phyloP scores from a whole-genome alignment of 2,329 filamentous ascomycete species.

The Talaromyces rugulosus region DNA sequence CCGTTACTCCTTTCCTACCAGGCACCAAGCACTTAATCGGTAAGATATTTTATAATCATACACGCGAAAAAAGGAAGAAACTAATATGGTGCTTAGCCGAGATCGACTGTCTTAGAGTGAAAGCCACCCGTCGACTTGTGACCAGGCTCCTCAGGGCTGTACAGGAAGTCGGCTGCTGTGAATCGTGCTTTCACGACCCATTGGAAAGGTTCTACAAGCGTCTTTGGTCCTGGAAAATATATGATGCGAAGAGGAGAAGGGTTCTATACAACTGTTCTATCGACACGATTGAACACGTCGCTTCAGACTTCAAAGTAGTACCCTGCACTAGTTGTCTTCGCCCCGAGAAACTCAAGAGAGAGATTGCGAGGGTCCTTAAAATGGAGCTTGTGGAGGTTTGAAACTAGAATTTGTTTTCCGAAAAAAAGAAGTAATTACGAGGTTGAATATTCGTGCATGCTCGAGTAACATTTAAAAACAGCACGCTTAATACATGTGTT shows the following conservation, averaged over 20 bases:
- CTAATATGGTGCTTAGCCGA: background rate
- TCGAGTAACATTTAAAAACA: no score
- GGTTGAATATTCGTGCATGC: no score
- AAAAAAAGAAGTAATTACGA: no score
- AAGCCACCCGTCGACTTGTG: background rate
- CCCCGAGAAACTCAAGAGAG: background rate
- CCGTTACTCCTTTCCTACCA: background rate
- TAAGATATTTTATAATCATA: background rate
- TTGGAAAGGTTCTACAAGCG: background rate
- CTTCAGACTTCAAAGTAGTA: background rate
- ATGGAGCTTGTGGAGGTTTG: background rate
- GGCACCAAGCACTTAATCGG: background rate
- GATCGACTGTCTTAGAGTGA: background rate
- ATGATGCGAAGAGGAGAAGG: background rate
- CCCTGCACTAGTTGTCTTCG: background rate
- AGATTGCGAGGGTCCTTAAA: background rate
- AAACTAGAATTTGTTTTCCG: background rate
- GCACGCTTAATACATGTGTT: no score
- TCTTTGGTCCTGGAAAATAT: background rate
- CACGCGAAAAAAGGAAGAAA: background rate
- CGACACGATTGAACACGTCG: background rate
- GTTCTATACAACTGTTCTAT: background rate
- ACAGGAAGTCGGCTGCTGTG: background rate
- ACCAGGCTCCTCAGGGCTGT: background rate
- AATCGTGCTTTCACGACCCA: background rate